Conservation (phyloP, 2,329 filamentous ascomycete genomes). For the Talaromyces rugulosus region DNA sequence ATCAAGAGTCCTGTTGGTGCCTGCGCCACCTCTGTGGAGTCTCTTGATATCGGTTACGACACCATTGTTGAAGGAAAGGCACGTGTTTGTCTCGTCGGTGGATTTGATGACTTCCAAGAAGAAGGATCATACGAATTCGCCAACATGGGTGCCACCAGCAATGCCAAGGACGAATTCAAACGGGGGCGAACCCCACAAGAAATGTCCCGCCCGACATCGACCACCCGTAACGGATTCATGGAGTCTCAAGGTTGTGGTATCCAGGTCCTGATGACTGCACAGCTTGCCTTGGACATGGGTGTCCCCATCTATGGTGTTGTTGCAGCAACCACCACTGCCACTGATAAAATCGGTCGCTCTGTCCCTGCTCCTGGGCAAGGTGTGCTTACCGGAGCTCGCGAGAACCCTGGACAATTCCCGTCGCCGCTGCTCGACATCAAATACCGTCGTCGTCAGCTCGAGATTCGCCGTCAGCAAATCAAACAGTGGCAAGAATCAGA, state of each 20-base stretch:
- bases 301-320: conserved; percentile 95
- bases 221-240: conserved; percentile 97
- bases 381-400: conserved; percentile 91
- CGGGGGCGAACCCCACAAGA: conserved; percentile 93
- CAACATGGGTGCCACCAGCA: conserved; percentile 99
- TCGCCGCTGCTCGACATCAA: conserved; percentile 96
- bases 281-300: conserved; percentile 95
- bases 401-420: conserved; percentile 85
- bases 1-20: conserved; percentile 99
- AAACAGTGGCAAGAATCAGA: conserved; percentile 96
- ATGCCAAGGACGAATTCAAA: conserved; percentile 91
- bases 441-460: conserved; percentile 91
- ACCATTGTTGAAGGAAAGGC: conserved; percentile 99
- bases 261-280: conserved; percentile 97
- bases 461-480: conserved; percentile 89
- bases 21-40: conserved; percentile 95
- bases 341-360: conserved; percentile 97
- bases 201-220: conserved; percentile 97
- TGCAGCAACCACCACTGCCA: conserved; percentile 90
- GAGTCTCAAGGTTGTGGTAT: conserved; percentile 98
- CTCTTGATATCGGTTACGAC: conserved; percentile 94
- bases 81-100: conserved; percentile 93
- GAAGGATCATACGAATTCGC: conserved; percentile 99
- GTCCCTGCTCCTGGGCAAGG: conserved; percentile 95
- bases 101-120: conserved; percentile 98